phyloP scores from a whole-genome alignment of 2,329 filamentous ascomycete species.

The Exophiala aquamarina region DNA sequence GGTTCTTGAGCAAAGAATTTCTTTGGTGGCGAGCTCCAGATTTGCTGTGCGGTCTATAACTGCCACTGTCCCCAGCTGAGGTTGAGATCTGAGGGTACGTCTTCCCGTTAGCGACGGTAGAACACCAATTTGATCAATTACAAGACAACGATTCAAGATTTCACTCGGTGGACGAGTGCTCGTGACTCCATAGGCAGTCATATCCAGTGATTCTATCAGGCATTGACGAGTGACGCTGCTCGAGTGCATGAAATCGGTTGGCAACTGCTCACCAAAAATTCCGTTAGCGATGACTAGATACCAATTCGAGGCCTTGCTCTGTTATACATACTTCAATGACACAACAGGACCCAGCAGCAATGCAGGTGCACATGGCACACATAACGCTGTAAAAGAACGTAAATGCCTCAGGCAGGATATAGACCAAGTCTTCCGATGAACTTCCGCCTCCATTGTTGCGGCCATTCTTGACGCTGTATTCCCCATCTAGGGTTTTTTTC shows the following conservation, averaged over 20 bases:
- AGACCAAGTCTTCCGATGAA: constrained; percentile 30
- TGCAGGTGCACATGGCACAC: constrained; percentile 32
- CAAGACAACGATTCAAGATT: background rate
- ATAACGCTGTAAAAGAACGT: constrained; percentile 34
- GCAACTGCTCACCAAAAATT: constrained; percentile 29
- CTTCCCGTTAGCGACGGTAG: background rate
- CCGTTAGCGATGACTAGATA: no score
- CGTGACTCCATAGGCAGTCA: no score
- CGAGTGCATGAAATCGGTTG: background rate
- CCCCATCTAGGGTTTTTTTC: constrained; percentile 24
- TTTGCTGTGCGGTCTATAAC: constrained; percentile 63
- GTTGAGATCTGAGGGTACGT: background rate
- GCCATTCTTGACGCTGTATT: constrained; percentile 33
- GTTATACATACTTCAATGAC: constrained; percentile 32
- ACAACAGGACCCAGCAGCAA: constrained; percentile 36
- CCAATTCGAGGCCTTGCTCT: no score
- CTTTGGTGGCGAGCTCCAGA: constrained; percentile 52
- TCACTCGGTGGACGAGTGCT: background rate
- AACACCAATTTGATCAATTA: background rate
- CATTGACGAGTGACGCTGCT: background rate
- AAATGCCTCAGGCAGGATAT: constrained; percentile 32
- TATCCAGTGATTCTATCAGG: no score
- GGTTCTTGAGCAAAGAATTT: constrained; percentile 56
- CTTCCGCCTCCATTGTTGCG: constrained; percentile 28
- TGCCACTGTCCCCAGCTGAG: constrained; percentile 29